A percentile compares a stretch with the other conserved stretches of the same genome.
Evolutionary conservation across 257 asterid species (phyloP).

Genomic region (Solanum etuberosum): DNA sequence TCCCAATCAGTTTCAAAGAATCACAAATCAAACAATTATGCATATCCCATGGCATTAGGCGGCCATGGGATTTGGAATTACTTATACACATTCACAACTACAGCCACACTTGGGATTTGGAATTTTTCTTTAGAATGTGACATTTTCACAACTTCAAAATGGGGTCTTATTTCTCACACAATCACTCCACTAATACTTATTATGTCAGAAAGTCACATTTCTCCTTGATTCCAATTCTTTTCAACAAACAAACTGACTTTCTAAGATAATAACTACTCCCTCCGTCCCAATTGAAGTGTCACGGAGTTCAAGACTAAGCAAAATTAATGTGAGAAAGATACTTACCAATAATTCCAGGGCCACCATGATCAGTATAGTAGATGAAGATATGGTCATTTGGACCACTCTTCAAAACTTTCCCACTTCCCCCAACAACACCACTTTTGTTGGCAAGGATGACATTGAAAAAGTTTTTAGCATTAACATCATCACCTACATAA

Average conservation of each 20-base stretch:
- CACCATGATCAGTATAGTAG: slow-evolving; percentile 88
- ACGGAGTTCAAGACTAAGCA: no score
- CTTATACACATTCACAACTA: background rate
- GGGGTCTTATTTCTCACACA: no score
- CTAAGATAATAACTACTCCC: no score
- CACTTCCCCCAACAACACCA: slow-evolving; percentile 75
- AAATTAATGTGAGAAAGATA: background rate
- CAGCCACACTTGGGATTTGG: no score
- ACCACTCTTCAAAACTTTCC: slow-evolving; percentile 86
- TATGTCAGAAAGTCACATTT: no score
- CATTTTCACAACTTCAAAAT: no score
- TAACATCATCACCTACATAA: slow-evolving; percentile 64
- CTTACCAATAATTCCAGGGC: slow-evolving; percentile 81
- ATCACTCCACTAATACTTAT: no score
- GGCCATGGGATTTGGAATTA: background rate
- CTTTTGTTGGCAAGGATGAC: slow-evolving; percentile 71
- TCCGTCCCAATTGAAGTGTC: no score
- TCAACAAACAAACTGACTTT: no score
- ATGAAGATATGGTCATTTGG: slow-evolving; percentile 82
- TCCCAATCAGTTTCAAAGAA: background rate
- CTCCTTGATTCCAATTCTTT: no score
- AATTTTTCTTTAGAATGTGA: no score
- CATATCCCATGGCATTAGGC: background rate
- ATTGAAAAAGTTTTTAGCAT: slow-evolving; percentile 55
- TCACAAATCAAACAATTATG: background rate